Conservation (phyloP, 2,329 filamentous ascomycete species). For the Fusarium piperis region DNA sequence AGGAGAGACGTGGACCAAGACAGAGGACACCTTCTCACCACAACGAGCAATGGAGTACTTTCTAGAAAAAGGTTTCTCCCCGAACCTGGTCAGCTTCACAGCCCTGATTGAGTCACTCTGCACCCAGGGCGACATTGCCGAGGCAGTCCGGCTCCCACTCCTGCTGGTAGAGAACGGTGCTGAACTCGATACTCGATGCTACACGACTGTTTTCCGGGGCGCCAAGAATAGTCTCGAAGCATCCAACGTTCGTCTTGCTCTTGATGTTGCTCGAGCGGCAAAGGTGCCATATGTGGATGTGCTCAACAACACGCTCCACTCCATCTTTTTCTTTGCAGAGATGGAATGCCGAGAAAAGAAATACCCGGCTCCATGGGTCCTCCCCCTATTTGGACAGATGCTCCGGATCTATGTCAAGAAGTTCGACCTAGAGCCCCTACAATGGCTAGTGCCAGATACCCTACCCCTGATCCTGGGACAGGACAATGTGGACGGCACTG, state of each 20-base stretch:
- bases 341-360: slow-evolving; percentile 50
- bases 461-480: slow-evolving; percentile 45
- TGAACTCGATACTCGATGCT: slow-evolving; percentile 72
- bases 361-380: slow-evolving; percentile 43
- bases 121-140: slow-evolving; percentile 54
- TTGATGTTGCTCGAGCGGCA: slow-evolving; percentile 59
- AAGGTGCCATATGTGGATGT: slow-evolving; percentile 50
- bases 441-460: slow-evolving; percentile 50
- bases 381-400: slow-evolving; percentile 58
- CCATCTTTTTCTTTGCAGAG: slow-evolving; percentile 57
- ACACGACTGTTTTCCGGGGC: slow-evolving; percentile 75
- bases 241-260: slow-evolving; percentile 55
- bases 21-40: slow-evolving; percentile 42
- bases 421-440: slow-evolving; percentile 58
- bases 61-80: slow-evolving; percentile 67
- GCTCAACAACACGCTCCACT: slow-evolving; percentile 56
- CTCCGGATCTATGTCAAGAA: slow-evolving; percentile 59
- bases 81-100: slow-evolving; percentile 72
- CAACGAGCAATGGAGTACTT: slow-evolving; percentile 53
- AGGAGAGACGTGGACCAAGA: slow-evolving; percentile 27
- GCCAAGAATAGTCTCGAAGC: slow-evolving; percentile 69
- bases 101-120: slow-evolving; percentile 78
- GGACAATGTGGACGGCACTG: slow-evolving; percentile 29
- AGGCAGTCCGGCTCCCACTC: slow-evolving; percentile 48
- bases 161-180: slow-evolving; percentile 56